Conservation (phyloP, 1,284 basidiomycete species). For the Fistulinella cinereoalba region DNA sequence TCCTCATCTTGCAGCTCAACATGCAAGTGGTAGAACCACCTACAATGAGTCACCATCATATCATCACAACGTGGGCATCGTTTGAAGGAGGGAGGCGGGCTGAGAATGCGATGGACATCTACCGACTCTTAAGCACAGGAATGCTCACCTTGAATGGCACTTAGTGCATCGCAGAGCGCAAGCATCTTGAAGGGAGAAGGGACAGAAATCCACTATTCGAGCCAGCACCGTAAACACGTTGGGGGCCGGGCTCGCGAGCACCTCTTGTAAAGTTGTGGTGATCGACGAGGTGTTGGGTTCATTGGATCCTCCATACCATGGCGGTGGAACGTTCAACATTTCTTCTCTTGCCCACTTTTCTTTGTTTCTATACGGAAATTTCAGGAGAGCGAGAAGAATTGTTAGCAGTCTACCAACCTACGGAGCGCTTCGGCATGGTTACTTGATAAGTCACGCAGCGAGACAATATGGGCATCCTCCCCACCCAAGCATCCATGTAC, state of each 20-base stretch:
- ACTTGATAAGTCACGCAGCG: slow-evolving; percentile 41
- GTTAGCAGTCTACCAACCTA: slow-evolving; percentile 10
- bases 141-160: slow-evolving; percentile 49
- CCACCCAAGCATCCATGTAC: slow-evolving; percentile 55
- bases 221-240: slow-evolving; percentile 47
- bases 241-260: slow-evolving; percentile 35
- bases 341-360: slow-evolving; percentile 29
- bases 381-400: slow-evolving; percentile 4
- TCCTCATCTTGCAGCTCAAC: slow-evolving; percentile 50
- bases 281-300: not conserved
- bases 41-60: slow-evolving; percentile 46
- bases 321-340: slow-evolving; percentile 4
- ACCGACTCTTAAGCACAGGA: not conserved
- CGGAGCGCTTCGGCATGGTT: slow-evolving; percentile 31
- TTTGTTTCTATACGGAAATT: slow-evolving; percentile 26
- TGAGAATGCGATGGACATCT: slow-evolving; percentile 21
- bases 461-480: slow-evolving; percentile 47
- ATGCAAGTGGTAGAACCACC: slow-evolving; percentile 47
- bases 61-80: slow-evolving; percentile 54
- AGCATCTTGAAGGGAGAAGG: slow-evolving; percentile 47
- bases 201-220: slow-evolving; percentile 55
- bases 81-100: slow-evolving; percentile 42
- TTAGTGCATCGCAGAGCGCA: slow-evolving; percentile 48
- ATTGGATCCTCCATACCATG: not conserved
- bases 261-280: slow-evolving; percentile 39